phyloP scores from a whole-genome alignment of 1,139 yeast genomes.

The Waltiozyma sp. region DNA sequence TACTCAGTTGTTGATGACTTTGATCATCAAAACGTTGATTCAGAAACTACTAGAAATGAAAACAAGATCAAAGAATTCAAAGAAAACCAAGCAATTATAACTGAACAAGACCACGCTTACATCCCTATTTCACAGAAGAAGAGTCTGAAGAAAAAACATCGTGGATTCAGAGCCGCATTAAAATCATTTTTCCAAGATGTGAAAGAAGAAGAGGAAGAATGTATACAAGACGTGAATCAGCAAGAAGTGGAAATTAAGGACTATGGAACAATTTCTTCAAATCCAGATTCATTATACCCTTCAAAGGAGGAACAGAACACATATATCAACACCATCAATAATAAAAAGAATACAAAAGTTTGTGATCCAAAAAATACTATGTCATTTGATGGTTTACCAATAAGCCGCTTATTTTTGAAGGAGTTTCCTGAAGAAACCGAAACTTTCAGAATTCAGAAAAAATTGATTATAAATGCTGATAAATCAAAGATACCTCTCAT shows the following conservation, averaged over 20 bases:
- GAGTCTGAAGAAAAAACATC: neutral
- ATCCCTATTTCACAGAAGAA: neutral
- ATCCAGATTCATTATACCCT: no score
- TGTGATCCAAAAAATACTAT: neutral
- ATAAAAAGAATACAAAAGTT: neutral
- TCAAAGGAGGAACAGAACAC: slow-evolving; percentile 1
- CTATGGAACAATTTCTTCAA: no score
- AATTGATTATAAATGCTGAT: neutral
- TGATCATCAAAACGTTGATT: neutral
- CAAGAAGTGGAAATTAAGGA: neutral
- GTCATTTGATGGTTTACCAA: neutral
- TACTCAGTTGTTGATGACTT: neutral
- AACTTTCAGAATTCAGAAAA: neutral
- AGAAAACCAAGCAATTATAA: neutral
- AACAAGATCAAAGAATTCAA: neutral
- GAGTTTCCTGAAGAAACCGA: slow-evolving; percentile 1
- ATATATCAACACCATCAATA: slow-evolving; percentile 2
- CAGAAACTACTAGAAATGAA: neutral
- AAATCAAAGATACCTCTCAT: no score
- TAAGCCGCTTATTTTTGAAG: slow-evolving; percentile 1
- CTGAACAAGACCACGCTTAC: no score
- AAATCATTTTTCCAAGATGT: neutral
- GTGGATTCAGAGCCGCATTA: neutral
- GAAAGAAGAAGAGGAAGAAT: neutral
- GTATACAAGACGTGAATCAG: neutral